Conservation (phyloP, 495 filamentous ascomycete species). For the Copromyces sp. region DNA sequence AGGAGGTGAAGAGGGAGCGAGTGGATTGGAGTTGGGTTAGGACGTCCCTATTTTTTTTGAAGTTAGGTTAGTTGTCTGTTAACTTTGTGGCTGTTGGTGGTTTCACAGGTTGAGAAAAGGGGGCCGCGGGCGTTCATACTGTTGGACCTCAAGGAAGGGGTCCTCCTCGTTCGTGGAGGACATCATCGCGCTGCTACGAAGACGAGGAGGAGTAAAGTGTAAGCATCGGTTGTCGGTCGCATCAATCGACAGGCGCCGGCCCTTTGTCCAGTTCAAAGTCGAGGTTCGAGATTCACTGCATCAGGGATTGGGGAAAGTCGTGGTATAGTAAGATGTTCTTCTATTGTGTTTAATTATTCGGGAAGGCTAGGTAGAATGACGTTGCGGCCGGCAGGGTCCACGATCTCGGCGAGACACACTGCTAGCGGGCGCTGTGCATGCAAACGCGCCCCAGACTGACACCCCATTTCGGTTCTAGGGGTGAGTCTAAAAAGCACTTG, state of each 20-base stretch:
- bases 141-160: constrained; percentile 89
- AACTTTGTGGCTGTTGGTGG: neutral
- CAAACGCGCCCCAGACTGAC: neutral
- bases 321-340: neutral
- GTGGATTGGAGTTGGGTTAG: constrained; percentile 67
- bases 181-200: constrained; percentile 41
- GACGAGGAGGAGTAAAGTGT: neutral
- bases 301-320: neutral
- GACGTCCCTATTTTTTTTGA: constrained; percentile 54
- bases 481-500: neutral
- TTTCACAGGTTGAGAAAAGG: neutral
- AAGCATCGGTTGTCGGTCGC: constrained; percentile 8
- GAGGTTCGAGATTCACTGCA: neutral
- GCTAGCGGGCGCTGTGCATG: neutral
- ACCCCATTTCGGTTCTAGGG: neutral
- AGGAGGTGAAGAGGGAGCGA: constrained; percentile 82
- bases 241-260: neutral
- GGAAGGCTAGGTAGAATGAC: neutral
- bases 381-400: neutral
- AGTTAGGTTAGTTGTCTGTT: neutral
- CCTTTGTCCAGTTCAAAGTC: neutral
- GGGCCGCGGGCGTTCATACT: constrained; percentile 38
- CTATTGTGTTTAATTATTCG: neutral
- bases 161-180: constrained; percentile 66
- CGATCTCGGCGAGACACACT: neutral